Base-by-base conservation (phyloP, 495 filamentous ascomycete species). In the Penicillium manginii region DNA sequence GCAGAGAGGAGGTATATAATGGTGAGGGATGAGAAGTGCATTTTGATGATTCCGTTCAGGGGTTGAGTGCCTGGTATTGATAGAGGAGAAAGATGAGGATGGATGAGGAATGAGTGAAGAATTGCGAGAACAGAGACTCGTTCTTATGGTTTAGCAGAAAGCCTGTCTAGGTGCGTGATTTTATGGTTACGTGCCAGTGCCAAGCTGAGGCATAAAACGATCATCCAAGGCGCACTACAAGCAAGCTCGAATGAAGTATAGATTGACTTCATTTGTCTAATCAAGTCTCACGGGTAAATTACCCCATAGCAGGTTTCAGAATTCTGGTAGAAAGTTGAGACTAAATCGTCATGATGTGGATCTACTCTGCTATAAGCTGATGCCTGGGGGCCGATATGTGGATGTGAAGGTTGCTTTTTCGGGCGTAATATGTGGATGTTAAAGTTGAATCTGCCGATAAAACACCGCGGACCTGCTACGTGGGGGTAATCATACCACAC, bases 361-460 rank as follows among this genome's bases (percentile, higher is more conserved):
- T 9, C 40, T 43, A 37, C 17, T 2, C 17, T 43, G 17, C 3
- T 19, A 43, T 43, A 43, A 43, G 17, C 40, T 43, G 17, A 43
- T 43, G 17, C 15, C 19, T 43, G 40, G 40, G 40, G 40, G 40
- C 40, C 8, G 4, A 17, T 17, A 52, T 40, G 33, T 39, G 50
- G 31, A 37, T 14, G 10, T 22, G 21, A 31, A 47, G 43, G 43
- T 47, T 47, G 15, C 8, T 21, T 37, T 51, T 52, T 26, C 32
- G 50, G 50, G 50, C 32, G 50, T 26, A 52, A 52, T 21, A 35
- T 52, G 50, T 37, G 33, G 50, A 40, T 17, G 33, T 22, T 40
- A 15, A 35, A 31, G 31, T 52, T 52, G 33, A 7, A 23, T 14
- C 21, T 47, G 7, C 40, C 26, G 26, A 29, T 29, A 29, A 29